Base-by-base conservation (phyloP, 495 filamentous ascomycete genomes). In the Neurospora discreta region DNA sequence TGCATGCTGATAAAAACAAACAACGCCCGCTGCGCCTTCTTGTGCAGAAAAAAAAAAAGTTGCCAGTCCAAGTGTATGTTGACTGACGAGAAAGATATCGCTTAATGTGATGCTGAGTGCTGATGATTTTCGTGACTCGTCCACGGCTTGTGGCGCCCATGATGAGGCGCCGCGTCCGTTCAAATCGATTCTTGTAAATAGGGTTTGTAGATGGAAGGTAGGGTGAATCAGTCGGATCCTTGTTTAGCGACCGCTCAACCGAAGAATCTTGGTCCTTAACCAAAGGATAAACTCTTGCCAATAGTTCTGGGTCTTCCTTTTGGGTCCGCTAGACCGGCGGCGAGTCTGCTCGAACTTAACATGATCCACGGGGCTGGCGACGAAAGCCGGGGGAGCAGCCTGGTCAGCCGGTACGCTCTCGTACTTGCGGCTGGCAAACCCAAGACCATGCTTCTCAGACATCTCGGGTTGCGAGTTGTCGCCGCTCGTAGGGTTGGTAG, bases 281-380 rank as follows among this genome's bases (percentile, higher is more conserved):
- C 86, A 88, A 68, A 88, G 80, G 39, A 88, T 79, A 70, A 88
- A 85, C 38, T 80, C 82, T 5, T 83, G 84, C 85, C 85, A 88
- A 20, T 84, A 82, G 42, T 80, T 78, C 73, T 85, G 84, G 4
- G 86, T 87, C 79, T 83, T 86, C 70, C 80, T 81, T 79, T 87
- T 88, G n/a, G 85, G 79, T 38, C 74, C 79, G 75, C 77, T 81
- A n/a, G 74, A 75, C 41, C 82, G 76, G 39, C 78, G 78, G 5
- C 67, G 73, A 5, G 79, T 72, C 44, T 79, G 74, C 71, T 78
- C 75, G 70, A 83, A 82, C 33, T 74, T 76, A 40, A 82, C 78
- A 15, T 78, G 78, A 40, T 81, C 73, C 15, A 74, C 80, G 13
- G 52, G 52, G 18, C 73, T 68, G 23, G 75, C 68, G 39, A 70